Evolutionary conservation across 257 asterid genomes (phyloP).

Genomic region (Petunia axillaris): DNA sequence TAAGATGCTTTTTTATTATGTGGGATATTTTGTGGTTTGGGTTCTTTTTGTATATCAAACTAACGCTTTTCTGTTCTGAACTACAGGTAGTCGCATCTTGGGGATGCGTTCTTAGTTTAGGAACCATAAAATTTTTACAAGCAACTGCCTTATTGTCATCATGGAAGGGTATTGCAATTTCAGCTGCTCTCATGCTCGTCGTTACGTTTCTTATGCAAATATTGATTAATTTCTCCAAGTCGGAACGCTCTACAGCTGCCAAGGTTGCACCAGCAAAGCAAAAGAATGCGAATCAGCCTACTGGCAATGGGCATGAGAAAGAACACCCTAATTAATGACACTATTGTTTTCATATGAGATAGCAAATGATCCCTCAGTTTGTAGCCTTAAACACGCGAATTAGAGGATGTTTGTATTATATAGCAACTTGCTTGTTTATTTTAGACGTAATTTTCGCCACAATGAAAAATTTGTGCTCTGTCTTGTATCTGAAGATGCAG

Average conservation of each 20-base stretch:
- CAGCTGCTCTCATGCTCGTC: conserved; percentile 53
- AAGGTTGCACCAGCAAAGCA: conserved; percentile 60
- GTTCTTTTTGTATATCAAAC: neutral
- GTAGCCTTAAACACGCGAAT: conserved; percentile 10
- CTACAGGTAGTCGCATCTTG: conserved; percentile 80
- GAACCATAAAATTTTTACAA: conserved; percentile 59
- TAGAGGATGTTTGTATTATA: conserved; percentile 7
- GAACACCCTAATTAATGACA: conserved; percentile 28
- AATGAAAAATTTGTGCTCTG: neutral
- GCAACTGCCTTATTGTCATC: conserved; percentile 70
- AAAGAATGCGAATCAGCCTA: conserved; percentile 37
- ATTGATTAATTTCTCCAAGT: conserved; percentile 83
- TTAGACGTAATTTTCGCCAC: conserved; percentile 16
- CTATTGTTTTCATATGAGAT: neutral
- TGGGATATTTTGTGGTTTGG: neutral
- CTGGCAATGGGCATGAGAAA: conserved; percentile 37
- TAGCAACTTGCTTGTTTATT: neutral
- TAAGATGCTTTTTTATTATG: conserved; percentile 30
- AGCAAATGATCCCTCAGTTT: conserved; percentile 11
- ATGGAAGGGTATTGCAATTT: conserved; percentile 75
- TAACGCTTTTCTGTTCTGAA: conserved; percentile 26
- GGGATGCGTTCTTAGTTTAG: conserved; percentile 62
- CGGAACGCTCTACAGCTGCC: conserved; percentile 81
- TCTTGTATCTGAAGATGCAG: neutral
- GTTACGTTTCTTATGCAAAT: conserved; percentile 85